Evolutionary conservation across 805 yeast genomes (phyloP), one percentile per base, ranked within the genome.

Genomic region (Tetrapisispora fleetii): DNA sequence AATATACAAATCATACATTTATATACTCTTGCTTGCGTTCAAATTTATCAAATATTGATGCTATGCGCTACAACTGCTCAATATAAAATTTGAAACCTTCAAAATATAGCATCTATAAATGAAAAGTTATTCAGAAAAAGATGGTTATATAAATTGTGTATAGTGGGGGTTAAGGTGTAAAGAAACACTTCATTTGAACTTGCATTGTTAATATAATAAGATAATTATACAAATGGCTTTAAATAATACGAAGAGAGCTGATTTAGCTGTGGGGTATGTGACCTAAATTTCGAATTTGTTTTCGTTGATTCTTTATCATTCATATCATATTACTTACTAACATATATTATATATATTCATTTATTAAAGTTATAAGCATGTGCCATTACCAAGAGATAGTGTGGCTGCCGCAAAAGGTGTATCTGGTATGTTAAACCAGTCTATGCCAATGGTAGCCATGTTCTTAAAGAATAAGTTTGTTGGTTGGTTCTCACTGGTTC

Each of bases 361-460:
- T 21, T 5, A 36, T 36, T 22, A 8, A 37, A 59, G 63, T 27
- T 76, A 76, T 67, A 59, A 59, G 47, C 81, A 77, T 57, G 59
- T 61, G n/a, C 73, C 77, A 45, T 75, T 78, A 37, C 74, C 73
- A 53, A 68, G 74, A 24, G 67, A 76, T 30, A 56, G 68, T n/a
- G 74, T 73, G 51, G 68, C 74, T 8, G 60, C 75, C 1, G 69
- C 73, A 11, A 68, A 76, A 63, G 67, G 77, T 42, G 64, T 62
- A 1, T 53, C 65, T 3, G 67, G 68, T 21, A 38, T 65, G 41
- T 45, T 66, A 4, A 62, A 77, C 39, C 84, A 76, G 62, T 70
- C 81, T 17, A 74, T 80, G 67, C 84, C 85, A 32, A 77, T 80
- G 81, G 81, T 81, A 3, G 84, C 84, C 43, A 78, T 80, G 79